These are phyloP conservation scores for Adenanthera pavonina DNA, from an alignment of 306 rosid genomes.

Conservation along the genomic window DNA sequence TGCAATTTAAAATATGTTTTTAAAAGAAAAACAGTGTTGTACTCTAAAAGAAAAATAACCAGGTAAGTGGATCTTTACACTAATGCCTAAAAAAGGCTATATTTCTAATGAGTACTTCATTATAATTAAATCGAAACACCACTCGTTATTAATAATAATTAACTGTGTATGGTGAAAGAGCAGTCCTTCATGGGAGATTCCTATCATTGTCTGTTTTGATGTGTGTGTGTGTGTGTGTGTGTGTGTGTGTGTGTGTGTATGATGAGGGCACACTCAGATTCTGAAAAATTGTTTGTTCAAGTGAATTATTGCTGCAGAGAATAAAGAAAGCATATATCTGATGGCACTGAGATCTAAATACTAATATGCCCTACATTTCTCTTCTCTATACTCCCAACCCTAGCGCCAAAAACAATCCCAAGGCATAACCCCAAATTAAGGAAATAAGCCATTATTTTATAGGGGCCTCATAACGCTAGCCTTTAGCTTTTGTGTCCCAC, in stretches of 20 bases:
- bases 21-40: background rate
- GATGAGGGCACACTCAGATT: constrained; percentile 50
- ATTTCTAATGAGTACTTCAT: background rate
- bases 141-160: background rate
- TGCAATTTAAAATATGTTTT: background rate
- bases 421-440: constrained; percentile 63
- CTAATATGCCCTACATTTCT: constrained; percentile 38
- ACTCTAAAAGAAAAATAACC: background rate
- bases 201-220: constrained; percentile 34
- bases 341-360: constrained; percentile 43
- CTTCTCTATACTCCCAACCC: constrained; percentile 40
- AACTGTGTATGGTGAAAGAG: background rate
- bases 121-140: background rate
- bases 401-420: constrained; percentile 51
- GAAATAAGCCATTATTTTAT: constrained; percentile 53
- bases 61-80: background rate
- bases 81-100: background rate
- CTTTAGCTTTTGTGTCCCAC: constrained; percentile 69
- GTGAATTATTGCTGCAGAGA: constrained; percentile 56
- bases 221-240: constrained; percentile 33
- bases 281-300: constrained; percentile 48
- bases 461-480: constrained; percentile 52
- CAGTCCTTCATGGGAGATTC: constrained; percentile 22
- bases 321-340: constrained; percentile 44
- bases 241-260: constrained; percentile 31